These are phyloP conservation scores for Alliaria petiolata DNA, from an alignment of 345 rosid genomes.

Conservation along the genomic window DNA sequence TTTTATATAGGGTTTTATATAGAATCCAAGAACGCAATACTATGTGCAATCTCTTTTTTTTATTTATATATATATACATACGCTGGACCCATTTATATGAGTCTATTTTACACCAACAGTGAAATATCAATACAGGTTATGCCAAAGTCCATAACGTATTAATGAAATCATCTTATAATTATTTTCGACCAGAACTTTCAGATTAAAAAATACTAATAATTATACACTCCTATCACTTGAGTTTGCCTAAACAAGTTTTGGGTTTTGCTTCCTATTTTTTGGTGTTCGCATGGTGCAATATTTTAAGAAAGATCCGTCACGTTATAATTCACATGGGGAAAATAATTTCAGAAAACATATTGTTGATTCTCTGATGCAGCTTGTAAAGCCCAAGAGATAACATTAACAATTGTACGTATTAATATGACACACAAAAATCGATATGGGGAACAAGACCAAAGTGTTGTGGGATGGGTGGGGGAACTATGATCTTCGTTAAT, in stretches of 20 bases:
- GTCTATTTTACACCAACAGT: no score
- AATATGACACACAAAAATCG: neutral
- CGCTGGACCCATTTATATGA: conserved; percentile 25
- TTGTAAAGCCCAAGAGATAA: neutral
- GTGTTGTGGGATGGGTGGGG: neutral
- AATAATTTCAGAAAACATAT: neutral
- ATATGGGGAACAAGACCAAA: neutral
- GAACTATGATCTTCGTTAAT: neutral
- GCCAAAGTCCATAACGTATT: conserved; percentile 13
- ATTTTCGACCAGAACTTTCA: neutral
- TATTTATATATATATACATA: neutral
- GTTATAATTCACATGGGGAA: neutral
- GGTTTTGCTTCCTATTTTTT: neutral
- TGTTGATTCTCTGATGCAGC: neutral
- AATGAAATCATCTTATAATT: neutral
- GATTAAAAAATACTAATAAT: neutral
- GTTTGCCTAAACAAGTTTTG: neutral
- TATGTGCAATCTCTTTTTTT: conserved; percentile 1
- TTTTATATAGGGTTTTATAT: conserved; percentile 30
- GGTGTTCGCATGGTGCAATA: neutral
- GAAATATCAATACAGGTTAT: conserved; percentile 7
- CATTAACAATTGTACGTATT: neutral
- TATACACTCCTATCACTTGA: neutral
- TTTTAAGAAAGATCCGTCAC: neutral
- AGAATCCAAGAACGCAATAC: conserved; percentile 27